Percentiles rank a stretch among this genome's conserved stretches.
These are phyloP conservation scores for Hura crepitans DNA, from an alignment of 441 rosid species.

Conservation along the genomic window DNA sequence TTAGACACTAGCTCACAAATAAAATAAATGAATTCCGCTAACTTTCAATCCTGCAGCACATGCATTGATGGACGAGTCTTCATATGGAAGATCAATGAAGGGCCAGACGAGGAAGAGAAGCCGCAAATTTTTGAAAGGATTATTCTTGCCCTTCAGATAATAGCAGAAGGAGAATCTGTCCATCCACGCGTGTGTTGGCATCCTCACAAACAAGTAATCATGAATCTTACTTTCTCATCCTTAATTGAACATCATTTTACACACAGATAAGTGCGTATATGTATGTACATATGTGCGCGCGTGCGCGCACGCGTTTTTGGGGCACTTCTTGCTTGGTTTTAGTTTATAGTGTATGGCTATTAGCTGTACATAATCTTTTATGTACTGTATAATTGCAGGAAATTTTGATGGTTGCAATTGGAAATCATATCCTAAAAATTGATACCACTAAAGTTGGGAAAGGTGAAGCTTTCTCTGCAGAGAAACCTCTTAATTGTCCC, in stretches of 20 bases:
- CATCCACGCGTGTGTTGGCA: slow-evolving; percentile 97
- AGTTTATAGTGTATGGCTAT: neutral
- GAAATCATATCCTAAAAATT: slow-evolving; percentile 24
- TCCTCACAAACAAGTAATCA: slow-evolving; percentile 75
- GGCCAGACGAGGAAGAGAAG: slow-evolving; percentile 74
- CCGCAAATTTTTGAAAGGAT: slow-evolving; percentile 65
- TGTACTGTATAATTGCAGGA: slow-evolving; percentile 42
- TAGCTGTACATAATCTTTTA: neutral
- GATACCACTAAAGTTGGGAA: slow-evolving; percentile 58
- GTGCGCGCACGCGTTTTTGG: no score
- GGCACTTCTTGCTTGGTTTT: slow-evolving; percentile 10
- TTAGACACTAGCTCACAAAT: slow-evolving; percentile 13
- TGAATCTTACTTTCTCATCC: slow-evolving; percentile 1
- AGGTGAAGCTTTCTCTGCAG: slow-evolving; percentile 52
- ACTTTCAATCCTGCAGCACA: slow-evolving; percentile 45
- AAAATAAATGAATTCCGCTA: slow-evolving; percentile 12
- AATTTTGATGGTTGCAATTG: slow-evolving; percentile 57
- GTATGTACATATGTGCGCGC: no score
- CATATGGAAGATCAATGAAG: slow-evolving; percentile 75
- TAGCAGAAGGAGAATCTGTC: slow-evolving; percentile 48
- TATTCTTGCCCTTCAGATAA: slow-evolving; percentile 63
- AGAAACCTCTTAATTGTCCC: slow-evolving; percentile 51
- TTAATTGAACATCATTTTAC: neutral
- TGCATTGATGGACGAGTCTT: slow-evolving; percentile 73
- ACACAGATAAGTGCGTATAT: no score